Base-by-base conservation (phyloP, 2,329 filamentous ascomycete species). In the Colletotrichum cereale region DNA sequence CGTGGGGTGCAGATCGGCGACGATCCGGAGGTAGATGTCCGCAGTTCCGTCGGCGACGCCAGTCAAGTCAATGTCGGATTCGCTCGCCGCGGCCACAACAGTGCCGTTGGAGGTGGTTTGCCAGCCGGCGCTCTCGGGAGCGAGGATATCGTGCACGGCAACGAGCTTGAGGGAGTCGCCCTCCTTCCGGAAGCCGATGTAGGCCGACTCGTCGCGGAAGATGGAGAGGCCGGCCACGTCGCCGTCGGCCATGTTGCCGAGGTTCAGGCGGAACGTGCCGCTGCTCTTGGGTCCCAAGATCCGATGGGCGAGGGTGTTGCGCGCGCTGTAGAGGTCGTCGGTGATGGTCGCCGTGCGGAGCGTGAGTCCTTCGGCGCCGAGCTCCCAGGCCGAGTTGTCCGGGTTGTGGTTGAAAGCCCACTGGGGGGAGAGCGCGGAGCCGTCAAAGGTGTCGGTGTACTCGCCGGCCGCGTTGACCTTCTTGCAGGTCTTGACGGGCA, bases 371-470 rank as follows among this genome's bases (percentile, higher is more conserved):
- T 38, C 42, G 2, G 84, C 80, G 34, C 81, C 77, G 10, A 87
- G 80, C 14, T 76, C 76, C 77, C 79, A 90, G 34, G 83, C 85
- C 4, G 75, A 78, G 18, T 79, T 82, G 72, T 90, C 86, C 0
- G 88, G 88, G 75, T 90, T 89, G 74, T 90, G 88, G 75, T 90
- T 90, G 87, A 87, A 90, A 76, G 90, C 87, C 86, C 87, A 90
- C 24, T 84, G 79, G 0, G 81, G 79, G 11, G 81, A 77, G 0
- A 89, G 78, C 1, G 77, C 71, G 0, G 79, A 73, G 1, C 84
- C 84, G 0, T 72, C 50, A 16, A 76, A 77, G n/a, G 4, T 31
- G 2, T 74, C 73, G 3, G 31, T 11, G 16, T 44, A 52, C 5
- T 57, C 68, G 21, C 73, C 73, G 74, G 12, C 74, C 60, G 31